phyloP scores from a whole-genome alignment of 2,329 filamentous ascomycete genomes.

The Knufia fluminis region DNA sequence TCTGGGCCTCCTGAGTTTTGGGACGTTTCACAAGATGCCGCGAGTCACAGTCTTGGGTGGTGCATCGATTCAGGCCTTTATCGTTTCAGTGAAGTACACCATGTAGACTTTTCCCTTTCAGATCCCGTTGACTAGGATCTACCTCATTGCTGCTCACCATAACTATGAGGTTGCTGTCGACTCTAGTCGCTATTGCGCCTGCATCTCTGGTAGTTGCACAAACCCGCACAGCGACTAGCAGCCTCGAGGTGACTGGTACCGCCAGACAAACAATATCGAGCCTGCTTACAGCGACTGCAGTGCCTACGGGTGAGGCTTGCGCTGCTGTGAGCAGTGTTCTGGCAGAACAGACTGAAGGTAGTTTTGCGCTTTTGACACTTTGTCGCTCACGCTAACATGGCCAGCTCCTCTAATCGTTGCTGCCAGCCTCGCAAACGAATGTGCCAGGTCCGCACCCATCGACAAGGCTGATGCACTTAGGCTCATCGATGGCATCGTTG shows the following conservation, averaged over 20 bases:
- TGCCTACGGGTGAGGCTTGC: conserved; percentile 4
- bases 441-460: conserved; percentile 9
- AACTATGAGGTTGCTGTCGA: background rate
- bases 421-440: conserved; percentile 9
- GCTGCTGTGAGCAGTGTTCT: conserved; percentile 7
- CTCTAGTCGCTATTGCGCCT: background rate
- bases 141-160: background rate
- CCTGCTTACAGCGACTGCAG: background rate
- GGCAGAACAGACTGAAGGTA: background rate
- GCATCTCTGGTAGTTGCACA: background rate
- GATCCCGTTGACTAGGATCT: background rate
- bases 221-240: background rate
- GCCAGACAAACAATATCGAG: background rate
- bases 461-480: conserved; percentile 8
- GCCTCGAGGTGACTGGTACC: background rate
- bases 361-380: too few species aligned
- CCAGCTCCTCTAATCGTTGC: background rate
- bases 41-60: too few species aligned
- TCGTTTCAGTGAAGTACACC: too few species aligned
- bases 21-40: too few species aligned
- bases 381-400: background rate
- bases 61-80: too few species aligned
- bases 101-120: too few species aligned
- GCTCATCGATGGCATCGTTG: conserved; percentile 12
- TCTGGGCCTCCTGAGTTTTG: background rate